phyloP scores from a whole-genome alignment of 2,329 filamentous ascomycete genomes.

The Aspergillus aculeatus region DNA sequence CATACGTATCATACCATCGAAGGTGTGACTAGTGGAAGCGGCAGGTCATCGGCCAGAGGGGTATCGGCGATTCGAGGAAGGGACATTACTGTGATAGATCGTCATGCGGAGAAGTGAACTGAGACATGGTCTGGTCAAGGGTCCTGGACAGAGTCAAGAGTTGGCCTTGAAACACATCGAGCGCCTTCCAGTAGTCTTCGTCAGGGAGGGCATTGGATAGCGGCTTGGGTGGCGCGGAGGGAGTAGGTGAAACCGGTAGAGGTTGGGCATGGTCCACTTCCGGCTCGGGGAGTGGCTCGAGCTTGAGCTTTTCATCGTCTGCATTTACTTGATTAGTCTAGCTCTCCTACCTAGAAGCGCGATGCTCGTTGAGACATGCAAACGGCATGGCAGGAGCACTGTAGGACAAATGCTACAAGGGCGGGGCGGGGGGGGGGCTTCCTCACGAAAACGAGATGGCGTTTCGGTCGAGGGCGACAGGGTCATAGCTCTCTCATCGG shows the following conservation, averaged over 20 bases:
- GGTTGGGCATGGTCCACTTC: conserved; percentile 27
- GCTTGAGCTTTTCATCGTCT: conserved; percentile 26
- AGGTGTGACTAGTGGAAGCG: background rate
- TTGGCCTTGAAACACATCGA: conserved; percentile 19
- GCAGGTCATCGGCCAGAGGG: background rate
- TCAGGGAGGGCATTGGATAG: conserved; percentile 2
- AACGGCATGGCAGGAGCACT: background rate
- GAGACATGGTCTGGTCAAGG: conserved; percentile 19
- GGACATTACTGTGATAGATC: conserved; percentile 6
- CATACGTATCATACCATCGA: background rate
- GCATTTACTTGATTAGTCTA: conserved; percentile 9
- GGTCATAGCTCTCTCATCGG: conserved; percentile 29
- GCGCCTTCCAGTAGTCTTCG: conserved; percentile 16
- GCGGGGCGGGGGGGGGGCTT: conserved; percentile 8
- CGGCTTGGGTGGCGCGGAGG: conserved; percentile 12
- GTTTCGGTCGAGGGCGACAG: conserved; percentile 31
- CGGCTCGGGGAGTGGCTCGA: conserved; percentile 27
- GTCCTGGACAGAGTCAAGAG: conserved; percentile 18
- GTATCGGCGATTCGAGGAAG: background rate
- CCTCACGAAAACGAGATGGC: conserved; percentile 27
- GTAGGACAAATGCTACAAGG: conserved; percentile 4
- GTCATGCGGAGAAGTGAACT: conserved; percentile 15
- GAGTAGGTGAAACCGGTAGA: conserved; percentile 19
- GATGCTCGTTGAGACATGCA: background rate
- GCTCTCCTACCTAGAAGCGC: background rate